A percentile compares a stretch with the other conserved stretches of the same genome.
These are phyloP conservation scores for Millerozyma acaciae DNA, from an alignment of 805 yeast species.

Conservation along the genomic window DNA sequence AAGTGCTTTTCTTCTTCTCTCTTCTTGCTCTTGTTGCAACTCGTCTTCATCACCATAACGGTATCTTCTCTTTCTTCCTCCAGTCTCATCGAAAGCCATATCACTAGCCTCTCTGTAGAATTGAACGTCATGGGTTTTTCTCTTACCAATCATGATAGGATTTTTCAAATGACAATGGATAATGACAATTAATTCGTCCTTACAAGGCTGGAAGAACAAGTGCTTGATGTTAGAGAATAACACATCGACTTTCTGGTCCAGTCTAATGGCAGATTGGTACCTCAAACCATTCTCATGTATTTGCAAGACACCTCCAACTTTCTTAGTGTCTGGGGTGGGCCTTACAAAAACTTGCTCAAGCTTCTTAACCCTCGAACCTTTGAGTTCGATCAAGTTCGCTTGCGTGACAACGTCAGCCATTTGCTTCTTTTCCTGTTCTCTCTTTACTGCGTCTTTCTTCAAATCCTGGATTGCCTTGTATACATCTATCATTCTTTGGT, in stretches of 20 bases:
- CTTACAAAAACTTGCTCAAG: conserved; percentile 86
- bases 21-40: conserved; percentile 97
- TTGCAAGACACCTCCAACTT: conserved; percentile 84
- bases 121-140: conserved; percentile 92
- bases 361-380: conserved; percentile 79
- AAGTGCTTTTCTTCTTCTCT: conserved; percentile 84
- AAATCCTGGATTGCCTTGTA: conserved; percentile 86
- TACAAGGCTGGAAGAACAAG: conserved; percentile 91
- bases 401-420: conserved; percentile 93
- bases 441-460: conserved; percentile 85
- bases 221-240: conserved; percentile 89
- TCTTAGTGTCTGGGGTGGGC: conserved; percentile 96
- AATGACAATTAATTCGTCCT: conserved; percentile 87
- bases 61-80: conserved; percentile 82
- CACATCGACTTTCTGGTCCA: conserved; percentile 84
- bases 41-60: conserved; percentile 98
- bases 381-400: conserved; percentile 78
- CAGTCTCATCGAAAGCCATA: conserved; percentile 94
- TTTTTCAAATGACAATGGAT: conserved; percentile 89
- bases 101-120: conserved; percentile 96
- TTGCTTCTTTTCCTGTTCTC: conserved; percentile 87
- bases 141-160: conserved; percentile 93
- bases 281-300: conserved; percentile 96
- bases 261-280: conserved; percentile 79
- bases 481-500: conserved; percentile 86